Evolutionary conservation across 202 grass and related monocot species (phyloP).

Genomic region (Musa balbisiana): DNA sequence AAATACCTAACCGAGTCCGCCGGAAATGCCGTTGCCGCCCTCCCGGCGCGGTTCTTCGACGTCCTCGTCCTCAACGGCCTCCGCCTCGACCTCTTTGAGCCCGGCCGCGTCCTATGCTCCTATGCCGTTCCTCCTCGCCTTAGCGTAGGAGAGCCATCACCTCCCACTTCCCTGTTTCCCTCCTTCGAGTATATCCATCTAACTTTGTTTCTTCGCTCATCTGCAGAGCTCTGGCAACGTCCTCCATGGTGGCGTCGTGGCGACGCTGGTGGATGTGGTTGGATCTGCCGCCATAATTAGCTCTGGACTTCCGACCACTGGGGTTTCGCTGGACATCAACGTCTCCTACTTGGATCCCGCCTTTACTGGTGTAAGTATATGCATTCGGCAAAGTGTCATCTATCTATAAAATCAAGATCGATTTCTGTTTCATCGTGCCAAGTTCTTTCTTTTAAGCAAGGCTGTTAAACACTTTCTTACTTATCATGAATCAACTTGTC

Average conservation of each 20-base stretch:
- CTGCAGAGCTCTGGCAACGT: slow-evolving; percentile 40
- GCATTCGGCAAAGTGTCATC: neutral
- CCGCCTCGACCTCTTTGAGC: slow-evolving; percentile 38
- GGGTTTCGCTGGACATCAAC: slow-evolving; percentile 69
- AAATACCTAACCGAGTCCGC: slow-evolving; percentile 29
- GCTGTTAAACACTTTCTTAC: no score
- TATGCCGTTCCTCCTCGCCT: slow-evolving; percentile 22
- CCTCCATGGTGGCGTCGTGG: slow-evolving; percentile 54
- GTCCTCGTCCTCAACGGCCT: slow-evolving; percentile 41
- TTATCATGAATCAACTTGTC: no score
- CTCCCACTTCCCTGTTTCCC: neutral
- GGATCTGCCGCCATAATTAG: slow-evolving; percentile 52
- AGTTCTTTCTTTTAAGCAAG: no score
- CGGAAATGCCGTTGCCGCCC: slow-evolving; percentile 7
- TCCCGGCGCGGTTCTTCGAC: slow-evolving; percentile 36
- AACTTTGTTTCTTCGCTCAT: slow-evolving; percentile 7
- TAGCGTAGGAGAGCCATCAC: slow-evolving; percentile 12
- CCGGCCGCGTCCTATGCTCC: slow-evolving; percentile 71
- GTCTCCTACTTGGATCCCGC: slow-evolving; percentile 61
- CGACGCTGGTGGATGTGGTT: slow-evolving; percentile 59
- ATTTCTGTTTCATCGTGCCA: neutral
- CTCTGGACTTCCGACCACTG: slow-evolving; percentile 21
- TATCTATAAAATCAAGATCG: neutral
- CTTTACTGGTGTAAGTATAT: slow-evolving; percentile 41
- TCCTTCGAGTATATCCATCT: neutral